Base-by-base conservation (phyloP, 768 basidiomycete genomes). In the Termitomyces sp. region DNA sequence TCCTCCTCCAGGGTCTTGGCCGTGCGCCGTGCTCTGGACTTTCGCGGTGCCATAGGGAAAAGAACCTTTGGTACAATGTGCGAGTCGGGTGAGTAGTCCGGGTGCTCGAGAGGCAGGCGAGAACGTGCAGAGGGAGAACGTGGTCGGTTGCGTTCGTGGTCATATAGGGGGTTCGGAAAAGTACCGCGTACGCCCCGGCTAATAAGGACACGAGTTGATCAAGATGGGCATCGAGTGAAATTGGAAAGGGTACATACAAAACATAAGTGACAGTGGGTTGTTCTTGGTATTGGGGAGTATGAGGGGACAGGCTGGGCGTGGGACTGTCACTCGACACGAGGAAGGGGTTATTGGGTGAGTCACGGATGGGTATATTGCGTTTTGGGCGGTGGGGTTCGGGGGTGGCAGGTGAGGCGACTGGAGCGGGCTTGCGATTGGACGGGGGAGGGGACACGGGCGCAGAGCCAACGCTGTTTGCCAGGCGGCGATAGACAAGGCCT, bases 311-410 rank as follows among this genome's bases (percentile, higher is more conserved):
- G 51, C 64, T 71, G 29, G 71, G 67, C 0, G 70, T 68, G 10
- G 72, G 73, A 26, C 65, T 68, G 13, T 72, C 70, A 7, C 73
- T 70, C 9, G 62, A 63, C 24, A 56, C 59, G 26, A 90, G 75
- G 74, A 90, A 90, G 0, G 88, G 88, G 57, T 90, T 90, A 59
- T 85, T 78, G 1, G 86, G 87, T 3, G 87, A 86, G 67, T 88
- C 86, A 18, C 83, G 81, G 56, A 66, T 55, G 49, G 72, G 68
- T 43, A 76, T 71, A 20, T 20, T 32, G 16, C 52, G 48, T 31
- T 53, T 56, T 9, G 52, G 31, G n/a, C 29, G 61, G 4, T 36
- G 73, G 16, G 66, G 65, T 49, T 72, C 74, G 1, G 76, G 67
- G 7, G 79, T 78, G 12, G 66, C 65, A n/a, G 77, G 76, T 8